Evolutionary conservation across 2,329 filamentous ascomycete genomes (phyloP).

Genomic region (Epichloe glyceriae): DNA sequence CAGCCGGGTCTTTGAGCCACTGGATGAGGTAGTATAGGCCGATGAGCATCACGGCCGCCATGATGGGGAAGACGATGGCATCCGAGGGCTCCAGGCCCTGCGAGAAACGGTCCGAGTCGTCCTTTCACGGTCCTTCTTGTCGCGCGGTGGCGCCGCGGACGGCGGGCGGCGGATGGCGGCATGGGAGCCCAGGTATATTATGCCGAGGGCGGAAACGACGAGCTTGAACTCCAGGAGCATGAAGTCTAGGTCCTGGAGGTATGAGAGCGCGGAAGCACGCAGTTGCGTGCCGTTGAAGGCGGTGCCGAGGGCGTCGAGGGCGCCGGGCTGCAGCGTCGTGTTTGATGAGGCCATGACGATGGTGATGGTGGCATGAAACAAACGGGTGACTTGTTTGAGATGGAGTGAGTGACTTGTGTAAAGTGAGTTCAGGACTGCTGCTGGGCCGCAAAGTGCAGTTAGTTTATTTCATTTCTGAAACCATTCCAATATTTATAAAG

Average conservation of each 20-base stretch:
- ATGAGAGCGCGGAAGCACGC: conserved; percentile 15
- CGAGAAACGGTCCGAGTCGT: conserved; percentile 30
- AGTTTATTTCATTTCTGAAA: too few species aligned
- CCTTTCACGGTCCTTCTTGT: conserved; percentile 29
- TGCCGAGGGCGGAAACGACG: conserved; percentile 56
- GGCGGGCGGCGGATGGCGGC: conserved; percentile 74
- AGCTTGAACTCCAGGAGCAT: conserved; percentile 35
- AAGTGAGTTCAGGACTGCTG: neutral
- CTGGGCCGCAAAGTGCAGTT: too few species aligned
- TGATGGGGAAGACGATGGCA: conserved; percentile 70
- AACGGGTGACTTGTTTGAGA: neutral
- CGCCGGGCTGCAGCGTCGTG: conserved; percentile 10
- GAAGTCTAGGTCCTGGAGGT: conserved; percentile 25
- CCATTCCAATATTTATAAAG: too few species aligned
- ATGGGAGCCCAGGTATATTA: conserved; percentile 75
- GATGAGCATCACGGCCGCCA: conserved; percentile 59
- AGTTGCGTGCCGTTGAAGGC: conserved; percentile 13
- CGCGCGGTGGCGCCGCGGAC: conserved; percentile 54
- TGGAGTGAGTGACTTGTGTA: neutral
- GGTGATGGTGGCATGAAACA: neutral
- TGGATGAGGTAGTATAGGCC: conserved; percentile 82
- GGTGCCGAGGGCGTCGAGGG: conserved; percentile 18
- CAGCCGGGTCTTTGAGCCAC: conserved; percentile 67
- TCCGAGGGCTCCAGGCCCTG: conserved; percentile 53
- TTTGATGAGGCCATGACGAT: conserved; percentile 13